Evolutionary conservation across 768 basidiomycete species (phyloP).

Genomic region (Phanerodontia chrysosporium): DNA sequence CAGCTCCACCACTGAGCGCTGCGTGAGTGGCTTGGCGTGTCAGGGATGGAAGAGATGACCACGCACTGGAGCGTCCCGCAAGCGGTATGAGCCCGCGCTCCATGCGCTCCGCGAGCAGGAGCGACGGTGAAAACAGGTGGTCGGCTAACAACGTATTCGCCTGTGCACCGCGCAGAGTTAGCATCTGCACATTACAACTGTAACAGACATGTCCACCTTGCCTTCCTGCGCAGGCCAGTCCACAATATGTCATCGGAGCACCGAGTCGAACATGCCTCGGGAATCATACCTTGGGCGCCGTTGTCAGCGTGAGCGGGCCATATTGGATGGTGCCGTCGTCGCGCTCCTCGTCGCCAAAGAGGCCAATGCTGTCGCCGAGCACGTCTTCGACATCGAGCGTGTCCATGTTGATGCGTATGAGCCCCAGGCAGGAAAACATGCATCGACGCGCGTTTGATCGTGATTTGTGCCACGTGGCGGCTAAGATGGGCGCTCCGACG

Average conservation of each 20-base stretch:
- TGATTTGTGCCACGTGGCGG: too few species aligned
- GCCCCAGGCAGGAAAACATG: background rate
- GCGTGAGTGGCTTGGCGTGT: background rate
- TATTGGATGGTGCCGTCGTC: constrained; percentile 46
- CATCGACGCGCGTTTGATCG: background rate
- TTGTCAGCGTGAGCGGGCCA: constrained; percentile 48
- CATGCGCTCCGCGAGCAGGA: constrained; percentile 63
- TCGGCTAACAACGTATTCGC: constrained; percentile 70
- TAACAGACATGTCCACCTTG: constrained; percentile 50
- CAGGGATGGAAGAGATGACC: background rate
- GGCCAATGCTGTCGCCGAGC: constrained; percentile 45
- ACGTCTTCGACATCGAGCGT: constrained; percentile 39
- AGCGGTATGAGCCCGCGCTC: constrained; percentile 50
- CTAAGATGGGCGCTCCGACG: too few species aligned
- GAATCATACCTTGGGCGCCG: constrained; percentile 51
- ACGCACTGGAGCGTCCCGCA: constrained; percentile 37
- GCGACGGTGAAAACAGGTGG: constrained; percentile 66
- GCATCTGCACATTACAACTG: too few species aligned
- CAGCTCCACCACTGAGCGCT: constrained; percentile 57
- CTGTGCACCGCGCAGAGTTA: constrained; percentile 29
- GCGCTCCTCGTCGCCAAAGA: constrained; percentile 42
- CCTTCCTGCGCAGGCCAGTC: constrained; percentile 40
- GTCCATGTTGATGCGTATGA: constrained; percentile 6
- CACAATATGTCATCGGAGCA: background rate
- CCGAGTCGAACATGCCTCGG: background rate